Percentiles rank a stretch among this genome's conserved stretches.
phyloP scores from a whole-genome alignment of 352 stramenopile species.

The Synura sp. region DNA sequence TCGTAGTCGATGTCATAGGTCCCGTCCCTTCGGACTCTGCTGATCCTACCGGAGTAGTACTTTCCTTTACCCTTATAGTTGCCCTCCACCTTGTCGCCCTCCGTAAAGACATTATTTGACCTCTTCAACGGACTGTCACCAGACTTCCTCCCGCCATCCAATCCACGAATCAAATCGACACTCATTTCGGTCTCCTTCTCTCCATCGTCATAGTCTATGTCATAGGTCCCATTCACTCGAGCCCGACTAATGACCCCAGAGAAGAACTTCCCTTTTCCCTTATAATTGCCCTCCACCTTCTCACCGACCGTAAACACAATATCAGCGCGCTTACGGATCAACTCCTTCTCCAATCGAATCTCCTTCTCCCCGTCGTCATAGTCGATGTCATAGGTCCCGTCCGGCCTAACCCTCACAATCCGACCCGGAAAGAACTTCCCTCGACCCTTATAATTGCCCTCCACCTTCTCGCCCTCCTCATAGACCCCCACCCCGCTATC shows the following conservation, averaged over 20 bases:
- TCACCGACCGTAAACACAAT: too few relatives aligned
- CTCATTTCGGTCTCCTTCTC: slow-evolving; percentile 44
- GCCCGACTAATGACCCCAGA: slow-evolving; percentile 29
- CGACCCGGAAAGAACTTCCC: slow-evolving; percentile 43
- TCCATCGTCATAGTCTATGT: slow-evolving; percentile 53
- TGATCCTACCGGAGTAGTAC: slow-evolving; percentile 62
- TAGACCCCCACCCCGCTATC: too few relatives aligned
- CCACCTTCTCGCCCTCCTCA: slow-evolving; percentile 38
- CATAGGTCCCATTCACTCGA: slow-evolving; percentile 47
- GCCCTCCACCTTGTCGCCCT: slow-evolving; percentile 55
- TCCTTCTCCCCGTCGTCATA: slow-evolving; percentile 53
- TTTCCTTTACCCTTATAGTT: slow-evolving; percentile 58
- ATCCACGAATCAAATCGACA: slow-evolving; percentile 44
- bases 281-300: slow-evolving; percentile 33
- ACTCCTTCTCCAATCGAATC: slow-evolving; percentile 26
- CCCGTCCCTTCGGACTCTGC: slow-evolving; percentile 55
- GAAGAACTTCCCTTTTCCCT: slow-evolving; percentile 43
- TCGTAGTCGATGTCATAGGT: slow-evolving; percentile 67
- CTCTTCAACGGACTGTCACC: too few relatives aligned
- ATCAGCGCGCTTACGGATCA: too few relatives aligned
- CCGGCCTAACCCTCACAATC: slow-evolving; percentile 6
- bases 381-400: slow-evolving; percentile 51
- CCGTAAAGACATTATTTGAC: too few relatives aligned
- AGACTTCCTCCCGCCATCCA: too few relatives aligned
- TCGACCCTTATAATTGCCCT: slow-evolving; percentile 16